Conservation (phyloP, 2,329 filamentous ascomycete genomes). For the Fusarium foetens region DNA sequence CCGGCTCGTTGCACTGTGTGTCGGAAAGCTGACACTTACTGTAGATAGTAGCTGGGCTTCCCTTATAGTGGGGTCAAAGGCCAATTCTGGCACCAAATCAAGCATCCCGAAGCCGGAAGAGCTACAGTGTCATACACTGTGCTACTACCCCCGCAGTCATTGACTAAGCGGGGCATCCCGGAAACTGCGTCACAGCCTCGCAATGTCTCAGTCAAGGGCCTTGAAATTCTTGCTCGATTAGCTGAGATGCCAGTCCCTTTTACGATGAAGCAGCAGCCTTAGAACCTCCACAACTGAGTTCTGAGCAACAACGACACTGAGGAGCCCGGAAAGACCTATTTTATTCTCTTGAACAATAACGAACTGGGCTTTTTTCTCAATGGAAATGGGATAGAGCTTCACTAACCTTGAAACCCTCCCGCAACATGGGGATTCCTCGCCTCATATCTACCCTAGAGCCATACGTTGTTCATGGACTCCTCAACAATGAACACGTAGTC, state of each 20-base stretch:
- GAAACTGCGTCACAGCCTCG: constrained; percentile 24
- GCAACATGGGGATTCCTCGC: constrained; percentile 68
- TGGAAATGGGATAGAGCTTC: background rate
- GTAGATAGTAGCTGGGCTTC: background rate
- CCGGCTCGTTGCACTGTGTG: constrained; percentile 27
- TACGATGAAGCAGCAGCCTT: background rate
- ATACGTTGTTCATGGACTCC: constrained; percentile 56
- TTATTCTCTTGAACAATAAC: no score
- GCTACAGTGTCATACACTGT: constrained; percentile 28
- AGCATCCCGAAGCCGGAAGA: background rate
- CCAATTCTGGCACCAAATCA: background rate
- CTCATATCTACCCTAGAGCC: constrained; percentile 64
- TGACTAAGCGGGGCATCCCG: constrained; percentile 40
- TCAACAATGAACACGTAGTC: constrained; percentile 58
- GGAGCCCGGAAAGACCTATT: background rate
- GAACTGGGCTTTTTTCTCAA: background rate
- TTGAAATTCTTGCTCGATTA: background rate
- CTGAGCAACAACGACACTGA: background rate
- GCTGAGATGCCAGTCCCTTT: background rate
- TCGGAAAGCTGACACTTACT: background rate
- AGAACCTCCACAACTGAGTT: background rate
- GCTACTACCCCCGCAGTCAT: constrained; percentile 25
- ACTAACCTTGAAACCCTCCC: background rate
- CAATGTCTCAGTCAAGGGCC: background rate
- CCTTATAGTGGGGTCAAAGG: constrained; percentile 2